A percentile compares a stretch with the other conserved stretches of the same genome.
phyloP scores from a whole-genome alignment of 2,329 filamentous ascomycete species.

The Penicillium rolfsii region DNA sequence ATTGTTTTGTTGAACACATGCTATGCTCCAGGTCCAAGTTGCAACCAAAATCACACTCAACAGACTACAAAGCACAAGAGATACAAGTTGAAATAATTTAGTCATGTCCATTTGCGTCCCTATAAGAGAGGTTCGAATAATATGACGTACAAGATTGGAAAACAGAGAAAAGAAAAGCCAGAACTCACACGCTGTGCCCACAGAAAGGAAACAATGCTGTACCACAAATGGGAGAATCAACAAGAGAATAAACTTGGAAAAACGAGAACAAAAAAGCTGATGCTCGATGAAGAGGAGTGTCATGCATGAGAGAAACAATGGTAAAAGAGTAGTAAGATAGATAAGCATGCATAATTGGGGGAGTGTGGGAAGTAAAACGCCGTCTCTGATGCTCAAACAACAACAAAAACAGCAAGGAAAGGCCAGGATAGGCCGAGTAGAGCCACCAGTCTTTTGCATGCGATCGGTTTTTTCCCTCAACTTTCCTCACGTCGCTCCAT shows the following conservation, averaged over 20 bases:
- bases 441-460: conserved; percentile 23
- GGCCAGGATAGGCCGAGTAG: conserved; percentile 9
- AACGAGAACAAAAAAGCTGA: conserved; percentile 8
- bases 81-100: conserved; percentile 8
- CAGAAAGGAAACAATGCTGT: conserved; percentile 26
- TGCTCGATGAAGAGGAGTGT: conserved; percentile 16
- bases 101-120: conserved; percentile 28
- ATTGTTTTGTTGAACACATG: too few relatives aligned
- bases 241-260: conserved; percentile 5
- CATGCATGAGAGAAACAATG: conserved; percentile 15
- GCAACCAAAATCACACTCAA: neutral
- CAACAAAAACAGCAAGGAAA: conserved; percentile 14
- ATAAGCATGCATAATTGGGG: conserved; percentile 18
- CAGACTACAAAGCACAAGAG: neutral
- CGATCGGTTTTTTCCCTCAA: conserved; percentile 13
- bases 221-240: conserved; percentile 7
- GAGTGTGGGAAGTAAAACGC: conserved; percentile 22
- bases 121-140: conserved; percentile 17
- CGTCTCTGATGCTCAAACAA: conserved; percentile 28
- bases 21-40: neutral
- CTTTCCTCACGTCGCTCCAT: conserved; percentile 16
- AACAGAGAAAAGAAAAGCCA: conserved; percentile 20
- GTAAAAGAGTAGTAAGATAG: neutral
- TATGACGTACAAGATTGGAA: conserved; percentile 24
- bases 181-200: conserved; percentile 35